Evolutionary conservation across 139 green algal genomes (phyloP).

Genomic region (Coccomyxa sp.): DNA sequence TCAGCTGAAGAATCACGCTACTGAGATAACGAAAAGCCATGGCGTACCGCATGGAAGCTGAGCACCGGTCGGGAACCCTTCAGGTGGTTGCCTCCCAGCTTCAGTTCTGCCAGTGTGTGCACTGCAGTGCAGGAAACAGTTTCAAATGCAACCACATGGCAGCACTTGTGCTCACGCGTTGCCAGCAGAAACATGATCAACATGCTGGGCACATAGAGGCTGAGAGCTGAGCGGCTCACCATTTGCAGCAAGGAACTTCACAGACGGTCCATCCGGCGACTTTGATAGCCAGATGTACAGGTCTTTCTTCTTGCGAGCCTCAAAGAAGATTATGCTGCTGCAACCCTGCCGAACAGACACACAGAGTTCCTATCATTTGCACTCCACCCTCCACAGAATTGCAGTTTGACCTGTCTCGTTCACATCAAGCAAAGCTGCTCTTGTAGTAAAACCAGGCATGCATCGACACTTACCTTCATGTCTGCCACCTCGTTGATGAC

Average conservation of each 20-base stretch:
- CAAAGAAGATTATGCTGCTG: constrained; percentile 88
- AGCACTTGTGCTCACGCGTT: background rate
- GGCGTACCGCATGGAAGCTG: constrained; percentile 51
- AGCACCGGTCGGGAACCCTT: constrained; percentile 83
- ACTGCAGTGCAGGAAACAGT: constrained; percentile 47
- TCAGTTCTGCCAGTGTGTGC: constrained; percentile 98
- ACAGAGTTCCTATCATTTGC: background rate
- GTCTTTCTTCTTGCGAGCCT: constrained; percentile 92
- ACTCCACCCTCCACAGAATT: background rate
- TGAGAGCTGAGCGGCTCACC: constrained; percentile 12
- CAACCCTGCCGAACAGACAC: constrained; percentile 55
- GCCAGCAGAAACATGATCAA: background rate
- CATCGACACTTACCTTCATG: constrained; percentile 57
- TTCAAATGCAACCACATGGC: background rate
- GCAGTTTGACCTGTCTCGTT: background rate
- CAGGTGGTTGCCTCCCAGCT: constrained; percentile 96
- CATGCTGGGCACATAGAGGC: background rate
- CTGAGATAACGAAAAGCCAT: too few species aligned
- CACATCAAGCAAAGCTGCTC: background rate
- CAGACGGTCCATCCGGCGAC: constrained; percentile 80
- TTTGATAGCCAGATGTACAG: constrained; percentile 97
- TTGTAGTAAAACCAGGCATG: background rate
- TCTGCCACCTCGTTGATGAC: constrained; percentile 96
- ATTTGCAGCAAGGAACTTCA: constrained; percentile 93
- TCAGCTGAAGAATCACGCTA: too few species aligned